phyloP scores from a whole-genome alignment of 441 rosid species.

The Corymbia calophylla region DNA sequence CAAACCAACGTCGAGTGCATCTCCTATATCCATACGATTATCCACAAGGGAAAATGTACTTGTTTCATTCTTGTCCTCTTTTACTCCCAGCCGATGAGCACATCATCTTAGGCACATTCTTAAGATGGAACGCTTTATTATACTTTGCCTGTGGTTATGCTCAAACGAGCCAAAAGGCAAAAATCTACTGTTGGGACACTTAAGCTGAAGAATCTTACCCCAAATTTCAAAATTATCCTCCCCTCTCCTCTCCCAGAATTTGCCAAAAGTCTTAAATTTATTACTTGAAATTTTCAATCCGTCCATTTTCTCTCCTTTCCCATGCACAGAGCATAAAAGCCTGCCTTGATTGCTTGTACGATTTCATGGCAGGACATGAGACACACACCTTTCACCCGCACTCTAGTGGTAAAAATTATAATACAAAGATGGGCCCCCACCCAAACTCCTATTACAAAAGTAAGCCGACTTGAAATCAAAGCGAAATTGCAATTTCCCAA shows the following conservation, averaged over 20 bases:
- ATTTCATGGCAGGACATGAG: not conserved
- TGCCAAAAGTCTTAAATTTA: not conserved
- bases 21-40: not conserved
- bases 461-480: not conserved
- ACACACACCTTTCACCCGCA: not conserved
- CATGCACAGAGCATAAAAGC: not conserved
- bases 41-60: not conserved
- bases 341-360: not conserved
- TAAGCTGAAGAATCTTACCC: not conserved
- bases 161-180: not conserved
- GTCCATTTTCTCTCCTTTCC: not conserved
- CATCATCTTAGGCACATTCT: not conserved
- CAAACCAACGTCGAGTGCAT: not conserved
- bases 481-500: not conserved
- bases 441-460: not conserved
- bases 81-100: rapidly evolving
- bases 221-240: not conserved
- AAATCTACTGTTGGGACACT: not conserved
- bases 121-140: not conserved
- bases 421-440: not conserved
- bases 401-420: not conserved
- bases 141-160: not conserved
- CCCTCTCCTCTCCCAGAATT: not conserved
- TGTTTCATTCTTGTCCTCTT: not conserved
- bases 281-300: not conserved